phyloP scores from a whole-genome alignment of 2,329 filamentous ascomycete species.

The Ophiostoma piceae region DNA sequence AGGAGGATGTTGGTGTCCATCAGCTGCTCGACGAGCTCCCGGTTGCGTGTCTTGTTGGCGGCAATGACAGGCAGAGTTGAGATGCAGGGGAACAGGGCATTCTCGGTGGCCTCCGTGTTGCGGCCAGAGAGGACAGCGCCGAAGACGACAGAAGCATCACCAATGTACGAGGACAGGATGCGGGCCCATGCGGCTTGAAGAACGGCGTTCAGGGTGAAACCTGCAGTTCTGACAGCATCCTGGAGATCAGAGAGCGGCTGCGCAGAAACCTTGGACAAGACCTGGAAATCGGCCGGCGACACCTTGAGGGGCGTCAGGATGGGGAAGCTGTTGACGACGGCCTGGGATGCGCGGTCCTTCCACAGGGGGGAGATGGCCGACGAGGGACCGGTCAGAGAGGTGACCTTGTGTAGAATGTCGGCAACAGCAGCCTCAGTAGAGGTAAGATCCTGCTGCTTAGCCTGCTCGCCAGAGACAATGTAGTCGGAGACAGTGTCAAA shows the following conservation, averaged over 20 bases:
- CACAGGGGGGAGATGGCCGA: conserved; percentile 51
- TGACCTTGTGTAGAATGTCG: conserved; percentile 39
- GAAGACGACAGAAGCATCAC: conserved; percentile 68
- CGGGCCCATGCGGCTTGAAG: conserved; percentile 75
- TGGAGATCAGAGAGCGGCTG: conserved; percentile 47
- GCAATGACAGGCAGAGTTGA: conserved; percentile 70
- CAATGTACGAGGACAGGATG: conserved; percentile 69
- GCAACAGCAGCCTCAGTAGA: conserved; percentile 36
- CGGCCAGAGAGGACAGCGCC: conserved; percentile 77
- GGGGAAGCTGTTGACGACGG: conserved; percentile 67
- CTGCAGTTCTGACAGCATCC: conserved; percentile 47
- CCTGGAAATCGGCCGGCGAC: conserved; percentile 32
- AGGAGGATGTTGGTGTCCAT: conserved; percentile 60
- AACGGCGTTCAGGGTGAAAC: conserved; percentile 70
- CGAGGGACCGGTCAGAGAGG: conserved; percentile 25
- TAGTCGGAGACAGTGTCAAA: conserved; percentile 53
- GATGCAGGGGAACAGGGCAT: conserved; percentile 69
- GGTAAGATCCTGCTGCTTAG: neutral
- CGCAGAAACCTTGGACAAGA: conserved; percentile 34
- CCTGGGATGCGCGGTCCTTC: conserved; percentile 48
- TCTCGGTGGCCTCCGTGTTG: conserved; percentile 53
- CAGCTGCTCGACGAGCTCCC: conserved; percentile 55
- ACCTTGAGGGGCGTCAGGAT: conserved; percentile 61
- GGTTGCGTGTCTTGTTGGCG: conserved; percentile 49
- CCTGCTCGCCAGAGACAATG: neutral